A percentile compares a stretch with the other conserved stretches of the same genome.
These are phyloP conservation scores for Candida palmyrensis DNA, from an alignment of 805 yeast species.

Conservation along the genomic window DNA sequence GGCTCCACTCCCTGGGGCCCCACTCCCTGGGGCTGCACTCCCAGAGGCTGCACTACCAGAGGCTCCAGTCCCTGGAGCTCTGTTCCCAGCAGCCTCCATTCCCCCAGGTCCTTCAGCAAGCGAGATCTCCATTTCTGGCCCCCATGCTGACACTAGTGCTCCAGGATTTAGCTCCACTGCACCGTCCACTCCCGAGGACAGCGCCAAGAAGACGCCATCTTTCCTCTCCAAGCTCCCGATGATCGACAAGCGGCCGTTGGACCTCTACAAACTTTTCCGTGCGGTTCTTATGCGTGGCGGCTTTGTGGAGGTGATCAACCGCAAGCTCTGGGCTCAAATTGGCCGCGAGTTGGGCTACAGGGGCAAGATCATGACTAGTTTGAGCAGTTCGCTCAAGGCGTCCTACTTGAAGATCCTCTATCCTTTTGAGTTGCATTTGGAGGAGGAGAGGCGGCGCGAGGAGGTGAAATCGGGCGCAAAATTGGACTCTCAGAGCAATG, in stretches of 20 bases:
- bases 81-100: no score
- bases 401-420: constrained; percentile 45
- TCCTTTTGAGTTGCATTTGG: constrained; percentile 24
- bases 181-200: no score
- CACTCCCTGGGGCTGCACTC: no score
- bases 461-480: not conserved
- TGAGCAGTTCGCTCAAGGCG: constrained; percentile 60
- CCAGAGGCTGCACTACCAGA: no score
- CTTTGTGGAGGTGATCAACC: constrained; percentile 52
- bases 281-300: constrained; percentile 68
- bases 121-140: no score
- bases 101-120: no score
- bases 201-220: constrained; percentile 11
- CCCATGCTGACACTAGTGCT: no score
- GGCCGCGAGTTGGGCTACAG: constrained; percentile 77
- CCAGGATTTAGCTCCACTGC: no score
- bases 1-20: no score
- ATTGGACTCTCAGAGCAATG: not conserved
- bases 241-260: constrained; percentile 62
- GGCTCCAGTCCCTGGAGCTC: no score
- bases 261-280: constrained; percentile 53
- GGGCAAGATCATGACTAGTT: constrained; percentile 65
- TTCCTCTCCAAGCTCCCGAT: constrained; percentile 50
- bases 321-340: constrained; percentile 76
- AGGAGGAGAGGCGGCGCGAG: constrained; percentile 7